A percentile compares a stretch with the other conserved stretches of the same genome.
Evolutionary conservation across 495 filamentous ascomycete genomes (phyloP).

Genomic region (Tuber melanosporum): DNA sequence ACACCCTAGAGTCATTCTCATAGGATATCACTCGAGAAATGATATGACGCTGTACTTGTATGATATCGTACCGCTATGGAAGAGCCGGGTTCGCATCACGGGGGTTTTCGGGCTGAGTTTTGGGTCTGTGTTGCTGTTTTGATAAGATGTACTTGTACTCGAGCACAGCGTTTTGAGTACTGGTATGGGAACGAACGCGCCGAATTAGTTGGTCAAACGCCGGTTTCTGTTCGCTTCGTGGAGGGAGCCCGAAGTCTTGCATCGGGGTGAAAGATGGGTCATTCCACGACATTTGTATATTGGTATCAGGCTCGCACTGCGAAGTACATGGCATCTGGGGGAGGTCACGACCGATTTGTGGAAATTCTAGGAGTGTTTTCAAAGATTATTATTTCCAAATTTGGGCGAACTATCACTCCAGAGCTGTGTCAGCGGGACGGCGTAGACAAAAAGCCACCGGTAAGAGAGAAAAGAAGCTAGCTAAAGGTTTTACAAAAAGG

Average conservation of each 20-base stretch:
- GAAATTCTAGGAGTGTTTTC: neutral
- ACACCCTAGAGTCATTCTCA: neutral
- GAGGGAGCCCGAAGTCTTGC: neutral
- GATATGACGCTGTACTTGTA: neutral
- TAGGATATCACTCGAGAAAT: neutral
- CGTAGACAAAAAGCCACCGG: neutral
- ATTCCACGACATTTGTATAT: neutral
- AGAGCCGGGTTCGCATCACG: neutral
- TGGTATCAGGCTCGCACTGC: neutral
- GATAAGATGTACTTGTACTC: neutral
- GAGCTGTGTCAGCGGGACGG: neutral
- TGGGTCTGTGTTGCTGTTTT: neutral
- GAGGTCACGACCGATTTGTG: neutral
- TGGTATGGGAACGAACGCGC: neutral
- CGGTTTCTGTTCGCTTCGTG: neutral
- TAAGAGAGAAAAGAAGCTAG: neutral
- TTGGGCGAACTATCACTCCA: neutral
- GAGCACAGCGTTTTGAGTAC: neutral
- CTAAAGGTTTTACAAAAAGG: neutral
- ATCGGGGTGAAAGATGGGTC: neutral
- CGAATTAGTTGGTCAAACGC: neutral
- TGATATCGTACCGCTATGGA: neutral
- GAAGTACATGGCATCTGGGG: neutral
- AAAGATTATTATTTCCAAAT: slow-evolving; percentile 1
- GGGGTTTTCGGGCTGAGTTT: neutral